These are phyloP conservation scores for Aspergillus fumigatiaffinis DNA, from an alignment of 2,329 filamentous ascomycete genomes.

Conservation along the genomic window DNA sequence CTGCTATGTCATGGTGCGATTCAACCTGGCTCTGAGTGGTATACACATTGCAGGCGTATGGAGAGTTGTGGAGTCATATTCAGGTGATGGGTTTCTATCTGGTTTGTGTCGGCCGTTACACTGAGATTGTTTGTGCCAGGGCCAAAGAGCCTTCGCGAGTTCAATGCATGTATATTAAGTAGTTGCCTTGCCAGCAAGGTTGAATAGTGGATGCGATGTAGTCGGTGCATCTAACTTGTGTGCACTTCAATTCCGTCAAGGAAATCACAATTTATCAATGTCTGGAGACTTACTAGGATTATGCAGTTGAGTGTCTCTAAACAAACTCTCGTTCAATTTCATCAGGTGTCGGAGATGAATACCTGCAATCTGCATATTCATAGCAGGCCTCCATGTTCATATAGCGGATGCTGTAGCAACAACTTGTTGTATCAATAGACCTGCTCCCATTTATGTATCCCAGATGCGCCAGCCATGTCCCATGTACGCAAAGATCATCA, in stretches of 20 bases:
- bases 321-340: background rate
- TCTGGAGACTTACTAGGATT: background rate
- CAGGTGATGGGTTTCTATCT: background rate
- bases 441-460: background rate
- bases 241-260: background rate
- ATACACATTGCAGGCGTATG: conserved; percentile 8
- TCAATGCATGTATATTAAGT: conserved; percentile 1
- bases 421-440: background rate
- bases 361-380: background rate
- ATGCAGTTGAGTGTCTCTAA: background rate
- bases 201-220: background rate
- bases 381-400: background rate
- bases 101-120: background rate
- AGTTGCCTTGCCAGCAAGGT: background rate
- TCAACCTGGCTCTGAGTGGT: conserved; percentile 1
- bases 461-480: conserved; percentile 18
- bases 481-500: conserved; percentile 16
- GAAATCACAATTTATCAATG: background rate
- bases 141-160: background rate
- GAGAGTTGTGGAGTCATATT: conserved; percentile 11
- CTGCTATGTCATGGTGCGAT: conserved; percentile 4
- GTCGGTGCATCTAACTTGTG: background rate
- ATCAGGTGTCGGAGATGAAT: background rate
- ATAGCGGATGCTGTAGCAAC: background rate
- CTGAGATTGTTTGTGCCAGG: background rate